Evolutionary conservation across 805 yeast genomes (phyloP), one percentile per base, ranked within the genome.

Genomic region (Clavispora asparagi): DNA sequence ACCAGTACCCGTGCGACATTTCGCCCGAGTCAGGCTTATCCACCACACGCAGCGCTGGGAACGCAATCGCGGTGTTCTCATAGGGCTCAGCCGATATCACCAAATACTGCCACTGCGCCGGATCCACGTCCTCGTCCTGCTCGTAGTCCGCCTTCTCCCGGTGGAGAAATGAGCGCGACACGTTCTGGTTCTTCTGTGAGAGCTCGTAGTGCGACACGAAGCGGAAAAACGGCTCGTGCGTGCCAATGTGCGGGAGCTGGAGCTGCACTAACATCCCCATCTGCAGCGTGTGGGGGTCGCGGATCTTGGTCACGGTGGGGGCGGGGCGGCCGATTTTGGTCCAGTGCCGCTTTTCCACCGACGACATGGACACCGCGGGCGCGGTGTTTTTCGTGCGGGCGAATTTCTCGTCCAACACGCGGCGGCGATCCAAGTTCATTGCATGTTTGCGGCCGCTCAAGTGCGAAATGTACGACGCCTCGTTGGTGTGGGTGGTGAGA

Each of bases 1-100:
- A 79, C 85, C 90, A 87, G 31, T 79, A 75, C 7, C 61, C 52
- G 4, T 59, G 57, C 9, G 63, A 53, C 61, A 63, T 61, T 19
- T 56, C 60, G 16, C 44, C 51, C 7, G 44, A 40, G 3, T 44
- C 45, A 9, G 67, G 67, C 13, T 65, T 70, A 17, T 69, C 72
- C 17, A 70, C 64, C 49, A 76, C 81, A 12, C 81, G 69, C 23
- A 81, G 79, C 13, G 80, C 72, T 1, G 95, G 95, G 11, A 94
- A 72, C 48, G 87, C 83, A 47, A 92, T 70, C 1, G 85, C 86
- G 9, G 89, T 71, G 48, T 83, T 88, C 50, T 89, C 92, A 62
- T 88, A 94, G 1, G 97, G 97, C 61, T 89, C 96, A 3, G 85
- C 94, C n/a, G 90, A 82, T 0, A 91, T 66, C 10, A 91, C 82